Evolutionary conservation across 805 yeast species (phyloP).

Genomic region (Tetrapisispora namnaoensis): DNA sequence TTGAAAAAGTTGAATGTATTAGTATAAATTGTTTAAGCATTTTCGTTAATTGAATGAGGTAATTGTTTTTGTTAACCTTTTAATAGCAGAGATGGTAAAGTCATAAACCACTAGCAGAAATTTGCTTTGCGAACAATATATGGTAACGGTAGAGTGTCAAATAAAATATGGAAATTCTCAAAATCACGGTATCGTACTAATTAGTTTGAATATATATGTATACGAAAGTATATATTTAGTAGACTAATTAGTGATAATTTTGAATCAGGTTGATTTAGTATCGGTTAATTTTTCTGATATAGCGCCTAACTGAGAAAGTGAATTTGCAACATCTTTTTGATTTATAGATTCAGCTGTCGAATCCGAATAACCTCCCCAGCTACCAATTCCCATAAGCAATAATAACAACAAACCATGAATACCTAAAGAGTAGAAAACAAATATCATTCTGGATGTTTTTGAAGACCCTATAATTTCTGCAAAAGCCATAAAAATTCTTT

Average conservation of each 20-base stretch:
- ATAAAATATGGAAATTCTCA: neutral
- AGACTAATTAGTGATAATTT: neutral
- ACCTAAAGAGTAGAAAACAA: constrained; percentile 62
- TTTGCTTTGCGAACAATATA: no score
- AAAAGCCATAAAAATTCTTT: constrained; percentile 62
- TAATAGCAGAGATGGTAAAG: no score
- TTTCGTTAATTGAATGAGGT: no score
- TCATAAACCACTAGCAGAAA: no score
- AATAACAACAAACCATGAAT: constrained; percentile 66
- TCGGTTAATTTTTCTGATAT: neutral
- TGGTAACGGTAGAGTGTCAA: no score
- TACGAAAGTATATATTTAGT: neutral
- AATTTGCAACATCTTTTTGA: constrained; percentile 1
- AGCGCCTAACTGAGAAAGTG: neutral
- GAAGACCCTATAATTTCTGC: constrained; percentile 71
- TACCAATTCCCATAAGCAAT: constrained; percentile 47
- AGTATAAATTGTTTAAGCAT: no score
- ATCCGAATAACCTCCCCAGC: constrained; percentile 30
- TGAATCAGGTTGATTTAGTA: neutral
- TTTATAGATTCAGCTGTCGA: constrained; percentile 5
- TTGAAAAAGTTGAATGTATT: no score
- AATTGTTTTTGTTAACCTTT: no score
- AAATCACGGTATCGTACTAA: neutral
- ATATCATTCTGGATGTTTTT: constrained; percentile 58
- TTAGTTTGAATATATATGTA: neutral